A percentile compares a stretch with the other conserved stretches of the same genome.
Conservation (phyloP, 192 early-diverging fungal species). For the Gryganskiella cystojenkinii region DNA sequence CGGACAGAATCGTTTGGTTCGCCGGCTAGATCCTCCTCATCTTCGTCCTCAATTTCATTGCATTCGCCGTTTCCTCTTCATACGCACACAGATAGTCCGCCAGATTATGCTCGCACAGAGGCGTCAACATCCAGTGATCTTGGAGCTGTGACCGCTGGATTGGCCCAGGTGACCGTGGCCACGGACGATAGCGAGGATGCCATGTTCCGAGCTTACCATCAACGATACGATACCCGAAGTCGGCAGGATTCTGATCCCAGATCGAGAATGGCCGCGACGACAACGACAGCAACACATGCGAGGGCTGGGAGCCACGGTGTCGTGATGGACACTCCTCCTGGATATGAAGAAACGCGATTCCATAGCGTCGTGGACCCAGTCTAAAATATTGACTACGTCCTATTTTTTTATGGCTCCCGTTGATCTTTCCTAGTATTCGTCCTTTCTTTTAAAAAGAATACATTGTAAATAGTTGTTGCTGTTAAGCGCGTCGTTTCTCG, state of each 20-base stretch:
- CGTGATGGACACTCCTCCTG: constrained; percentile 38
- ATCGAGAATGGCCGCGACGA: background rate
- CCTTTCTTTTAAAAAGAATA: too few relatives aligned
- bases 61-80: constrained; percentile 14
- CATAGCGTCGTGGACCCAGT: constrained; percentile 41
- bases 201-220: constrained; percentile 36
- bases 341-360: constrained; percentile 39
- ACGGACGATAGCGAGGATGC: constrained; percentile 38
- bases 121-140: background rate
- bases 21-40: constrained; percentile 38
- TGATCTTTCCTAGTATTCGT: too few relatives aligned
- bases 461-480: too few relatives aligned
- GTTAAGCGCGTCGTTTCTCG: too few relatives aligned
- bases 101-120: constrained; percentile 40
- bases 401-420: too few relatives aligned
- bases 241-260: constrained; percentile 29
- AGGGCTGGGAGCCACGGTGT: background rate
- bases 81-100: constrained; percentile 27
- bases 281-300: background rate
- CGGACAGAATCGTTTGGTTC: constrained; percentile 35
- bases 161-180: background rate
- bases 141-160: background rate
- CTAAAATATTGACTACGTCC: constrained; percentile 12
- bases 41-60: constrained; percentile 41
- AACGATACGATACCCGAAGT: constrained; percentile 29